Conservation (phyloP, 1,139 yeast species). For the Candida tropicalis region DNA sequence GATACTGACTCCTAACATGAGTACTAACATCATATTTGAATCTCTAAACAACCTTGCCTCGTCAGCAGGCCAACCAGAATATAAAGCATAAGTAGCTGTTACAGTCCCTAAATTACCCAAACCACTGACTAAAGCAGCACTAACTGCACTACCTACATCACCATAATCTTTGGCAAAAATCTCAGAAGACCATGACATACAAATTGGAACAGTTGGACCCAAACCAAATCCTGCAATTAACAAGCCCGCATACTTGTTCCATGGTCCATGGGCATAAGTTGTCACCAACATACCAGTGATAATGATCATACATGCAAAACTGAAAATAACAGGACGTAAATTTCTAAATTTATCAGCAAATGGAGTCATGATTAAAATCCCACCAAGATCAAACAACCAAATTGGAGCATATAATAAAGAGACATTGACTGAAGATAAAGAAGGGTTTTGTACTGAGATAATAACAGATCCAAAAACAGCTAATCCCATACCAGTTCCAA, state of each 20-base stretch:
- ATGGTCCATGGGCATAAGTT: conserved; percentile 70
- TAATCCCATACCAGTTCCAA: conserved; percentile 84
- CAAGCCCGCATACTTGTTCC: conserved; percentile 81
- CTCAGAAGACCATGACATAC: conserved; percentile 86
- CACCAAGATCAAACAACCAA: conserved; percentile 85
- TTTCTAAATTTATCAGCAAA: conserved; percentile 70
- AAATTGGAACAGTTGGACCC: conserved; percentile 89
- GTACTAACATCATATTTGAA: conserved; percentile 83
- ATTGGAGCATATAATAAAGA: conserved; percentile 85
- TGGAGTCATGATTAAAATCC: conserved; percentile 75
- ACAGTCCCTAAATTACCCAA: conserved; percentile 89
- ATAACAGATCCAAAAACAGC: conserved; percentile 89
- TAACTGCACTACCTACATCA: conserved; percentile 82
- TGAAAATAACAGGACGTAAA: conserved; percentile 63
- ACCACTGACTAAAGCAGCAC: conserved; percentile 83
- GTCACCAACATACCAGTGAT: conserved; percentile 76
- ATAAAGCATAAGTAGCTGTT: conserved; percentile 81
- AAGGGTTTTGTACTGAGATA: conserved; percentile 64
- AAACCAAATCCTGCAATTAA: conserved; percentile 82
- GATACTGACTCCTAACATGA: conserved; percentile 73
- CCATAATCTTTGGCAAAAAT: conserved; percentile 74
- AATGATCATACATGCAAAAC: conserved; percentile 62
- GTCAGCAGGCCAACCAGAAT: conserved; percentile 87
- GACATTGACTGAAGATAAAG: conserved; percentile 64
- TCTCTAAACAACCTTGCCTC: conserved; percentile 58